Evolutionary conservation across 768 basidiomycete genomes (phyloP), one percentile per base, ranked within the genome.

Genomic region (Psilocybe azurescens): DNA sequence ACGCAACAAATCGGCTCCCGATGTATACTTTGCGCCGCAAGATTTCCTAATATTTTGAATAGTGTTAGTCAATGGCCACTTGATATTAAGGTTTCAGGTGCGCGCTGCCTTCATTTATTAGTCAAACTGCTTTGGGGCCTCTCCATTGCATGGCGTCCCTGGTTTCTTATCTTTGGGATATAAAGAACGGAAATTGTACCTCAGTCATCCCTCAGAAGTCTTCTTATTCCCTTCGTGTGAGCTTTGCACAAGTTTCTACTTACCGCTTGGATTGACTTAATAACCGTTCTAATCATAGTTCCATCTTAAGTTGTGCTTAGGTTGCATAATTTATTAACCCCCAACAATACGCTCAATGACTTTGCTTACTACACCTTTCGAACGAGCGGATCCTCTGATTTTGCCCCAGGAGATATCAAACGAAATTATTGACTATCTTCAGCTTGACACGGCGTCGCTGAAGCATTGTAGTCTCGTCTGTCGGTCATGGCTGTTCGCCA

Each of bases 391-490:
- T 28, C 47, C n/a, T 32, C 39, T 50, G 28, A 13, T 20, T 38
- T 48, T 65, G 10, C 64, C 64, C 30, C 64, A 65, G 48, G 64
- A 65, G 44, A 29, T 65, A 3, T 29, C 54, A n/a, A 53, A 62
- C 33, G 29, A 65, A 8, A 56, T 62, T 33, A 58, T 65, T 49
- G 49, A 48, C 30, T 39, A 62, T 16, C 59, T 65, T 30, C 39
- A 47, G 3, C 20, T 46, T 46, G 64, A 62, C 14, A 10, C 47
- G 7, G 16, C 7, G 8, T 41, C 61, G 24, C 48, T 67, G 53
- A 56, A 63, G 47, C 33, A 39, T 24, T 67, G 65, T 47, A 64
- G 65, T 56, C 59, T 67, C 36, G 65, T 67, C 39, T 67, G 65
- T 32, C 29, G 47, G 13, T 36, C 65, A 4, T 67, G 65, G 65